Base-by-base conservation (phyloP, 31 red algal genomes). In the Bonnemaisonia californica region DNA sequence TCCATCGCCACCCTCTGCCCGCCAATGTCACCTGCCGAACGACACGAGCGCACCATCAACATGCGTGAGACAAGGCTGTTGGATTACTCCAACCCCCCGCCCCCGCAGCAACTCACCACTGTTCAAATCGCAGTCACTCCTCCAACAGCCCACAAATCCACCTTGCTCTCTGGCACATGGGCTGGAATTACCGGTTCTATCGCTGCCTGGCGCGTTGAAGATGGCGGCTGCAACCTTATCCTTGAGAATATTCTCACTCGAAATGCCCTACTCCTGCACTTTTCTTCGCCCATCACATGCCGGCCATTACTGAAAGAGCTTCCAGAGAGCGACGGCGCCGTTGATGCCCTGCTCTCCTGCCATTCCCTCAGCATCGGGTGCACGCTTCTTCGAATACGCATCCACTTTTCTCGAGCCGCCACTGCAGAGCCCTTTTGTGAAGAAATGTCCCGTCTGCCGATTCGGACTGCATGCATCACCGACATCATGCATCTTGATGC, bases 1-100 rank as follows among this genome's bases (percentile, higher is more conserved):
- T 45, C 13, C 26, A 31, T n/a, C 16, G 16, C 16, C 16, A 26
- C 18, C 27, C 28, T 26, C 61, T 71, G 33, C 13, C 16, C 68
- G 68, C 34, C 68, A 23, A 9, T 8, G 13, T 71, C 27, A 41
- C 12, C 7, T 40, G 68, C 27, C 26, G 27, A 65, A 65, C 12
- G 61, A 29, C 27, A 22, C n/a, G n/a, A n/a, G n/a, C n/a, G n/a
- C n/a, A n/a, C n/a, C 7, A 31, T 16, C 23, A 31, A 24, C 3
- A 87, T 87, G 83, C 83, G 83, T 3, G 83, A 87, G 62, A 87
- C 83, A 61, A 51, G 74, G 30, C 54, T 87, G 12, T 69, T 59
- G 40, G 72, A 87, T 59, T 87, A 60, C 41, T 32, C 69, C 16
- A 41, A 54, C 5, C 29, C 45, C 21, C 61, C 67, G 24, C 22